Conservation (phyloP, 1,284 basidiomycete species). For the Cryptococcus amylolentus region DNA sequence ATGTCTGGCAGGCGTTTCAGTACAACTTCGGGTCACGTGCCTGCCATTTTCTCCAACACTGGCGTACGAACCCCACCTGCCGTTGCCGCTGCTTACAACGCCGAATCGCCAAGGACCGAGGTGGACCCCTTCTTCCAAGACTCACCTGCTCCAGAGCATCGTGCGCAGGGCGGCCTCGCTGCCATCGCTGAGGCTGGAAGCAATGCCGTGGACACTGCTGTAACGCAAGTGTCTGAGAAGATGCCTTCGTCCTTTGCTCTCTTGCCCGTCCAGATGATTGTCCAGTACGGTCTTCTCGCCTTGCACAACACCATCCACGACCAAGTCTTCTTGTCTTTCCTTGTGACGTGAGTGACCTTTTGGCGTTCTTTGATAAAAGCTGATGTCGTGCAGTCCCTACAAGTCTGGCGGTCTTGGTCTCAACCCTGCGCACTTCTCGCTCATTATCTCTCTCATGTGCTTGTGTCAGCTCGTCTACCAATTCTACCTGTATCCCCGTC, state of each 20-base stretch:
- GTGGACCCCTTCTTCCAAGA: constrained; percentile 35
- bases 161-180: constrained; percentile 30
- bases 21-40: constrained; percentile 41
- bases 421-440: constrained; percentile 48
- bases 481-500: constrained; percentile 50
- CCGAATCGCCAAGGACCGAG: constrained; percentile 10
- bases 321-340: constrained; percentile 50
- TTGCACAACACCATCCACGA: constrained; percentile 49
- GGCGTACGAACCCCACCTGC: constrained; percentile 41
- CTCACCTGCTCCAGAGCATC: constrained; percentile 17
- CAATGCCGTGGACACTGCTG: constrained; percentile 7
- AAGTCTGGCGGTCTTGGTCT: constrained; percentile 49
- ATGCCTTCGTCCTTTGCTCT: constrained; percentile 32
- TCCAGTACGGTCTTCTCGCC: constrained; percentile 49
- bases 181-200: constrained; percentile 40
- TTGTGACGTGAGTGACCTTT: constrained; percentile 40
- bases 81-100: constrained; percentile 23
- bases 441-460: constrained; percentile 51
- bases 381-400: constrained; percentile 35
- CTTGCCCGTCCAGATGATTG: constrained; percentile 45
- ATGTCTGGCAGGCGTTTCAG: constrained; percentile 37
- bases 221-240: constrained; percentile 23
- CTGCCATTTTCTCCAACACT: constrained; percentile 49
- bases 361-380: background rate
- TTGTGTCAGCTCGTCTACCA: constrained; percentile 50